These are phyloP conservation scores for Phylloboletellus chloephorus DNA, from an alignment of 1,284 basidiomycete species.

Conservation along the genomic window DNA sequence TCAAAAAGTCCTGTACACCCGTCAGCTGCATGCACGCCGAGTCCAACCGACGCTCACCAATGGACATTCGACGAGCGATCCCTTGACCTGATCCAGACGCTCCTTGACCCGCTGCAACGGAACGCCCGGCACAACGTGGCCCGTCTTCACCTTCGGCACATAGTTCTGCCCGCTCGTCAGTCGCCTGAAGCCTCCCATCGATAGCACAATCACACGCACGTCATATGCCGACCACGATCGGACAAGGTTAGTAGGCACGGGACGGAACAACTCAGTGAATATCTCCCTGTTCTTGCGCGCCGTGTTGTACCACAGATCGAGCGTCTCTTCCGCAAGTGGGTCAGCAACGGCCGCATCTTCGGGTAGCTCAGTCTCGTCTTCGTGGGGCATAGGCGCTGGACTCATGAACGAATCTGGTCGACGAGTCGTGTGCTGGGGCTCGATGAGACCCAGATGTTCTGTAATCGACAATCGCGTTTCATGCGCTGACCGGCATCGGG, in stretches of 20 bases:
- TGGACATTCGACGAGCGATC: conserved; percentile 72
- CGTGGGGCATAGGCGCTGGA: conserved; percentile 65
- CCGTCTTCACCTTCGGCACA: conserved; percentile 70
- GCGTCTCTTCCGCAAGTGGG: conserved; percentile 61
- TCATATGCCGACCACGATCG: conserved; percentile 75
- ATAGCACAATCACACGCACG: conserved; percentile 38
- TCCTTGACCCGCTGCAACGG: conserved; percentile 66
- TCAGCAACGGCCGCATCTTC: conserved; percentile 77
- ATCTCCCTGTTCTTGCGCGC: conserved; percentile 76
- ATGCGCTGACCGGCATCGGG: background rate
- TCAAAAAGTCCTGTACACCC: conserved; percentile 64
- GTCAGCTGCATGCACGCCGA: conserved; percentile 13
- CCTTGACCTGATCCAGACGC: conserved; percentile 63
- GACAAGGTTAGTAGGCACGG: conserved; percentile 78
- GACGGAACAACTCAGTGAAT: conserved; percentile 78
- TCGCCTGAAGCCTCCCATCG: conserved; percentile 1
- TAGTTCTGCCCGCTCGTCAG: conserved; percentile 45
- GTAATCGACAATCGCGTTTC: conserved; percentile 14
- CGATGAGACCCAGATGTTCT: conserved; percentile 86
- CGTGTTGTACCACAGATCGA: conserved; percentile 64
- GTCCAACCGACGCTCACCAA: conserved; percentile 42
- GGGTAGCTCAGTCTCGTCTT: conserved; percentile 53
- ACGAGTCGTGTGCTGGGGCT: conserved; percentile 49
- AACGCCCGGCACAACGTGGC: conserved; percentile 73
- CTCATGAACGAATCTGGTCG: conserved; percentile 65